phyloP scores from a whole-genome alignment of 345 rosid genomes.

The Rhodamnia argentea region DNA sequence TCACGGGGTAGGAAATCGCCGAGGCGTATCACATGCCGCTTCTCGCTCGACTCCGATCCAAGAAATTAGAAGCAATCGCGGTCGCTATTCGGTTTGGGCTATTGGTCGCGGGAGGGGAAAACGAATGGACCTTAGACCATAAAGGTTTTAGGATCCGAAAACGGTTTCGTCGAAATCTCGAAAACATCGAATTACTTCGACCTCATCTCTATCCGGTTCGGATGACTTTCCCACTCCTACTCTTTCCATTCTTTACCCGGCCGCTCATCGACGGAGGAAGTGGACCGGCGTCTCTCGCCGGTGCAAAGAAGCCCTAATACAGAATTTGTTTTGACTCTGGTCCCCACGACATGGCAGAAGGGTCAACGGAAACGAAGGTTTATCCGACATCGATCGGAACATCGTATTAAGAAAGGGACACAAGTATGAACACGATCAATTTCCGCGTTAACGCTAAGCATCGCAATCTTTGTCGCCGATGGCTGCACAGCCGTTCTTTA shows the following conservation, averaged over 20 bases:
- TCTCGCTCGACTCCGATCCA: background rate
- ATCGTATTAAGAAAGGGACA: background rate
- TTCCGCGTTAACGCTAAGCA: background rate
- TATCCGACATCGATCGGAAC: background rate
- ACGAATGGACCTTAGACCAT: background rate
- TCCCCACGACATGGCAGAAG: background rate
- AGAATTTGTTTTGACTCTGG: background rate
- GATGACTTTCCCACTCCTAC: background rate
- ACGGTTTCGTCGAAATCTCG: background rate
- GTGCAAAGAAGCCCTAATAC: background rate
- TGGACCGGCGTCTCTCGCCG: background rate
- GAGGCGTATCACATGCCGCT: background rate
- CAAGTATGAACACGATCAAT: background rate
- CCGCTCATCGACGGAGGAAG: background rate
- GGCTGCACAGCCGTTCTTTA: background rate
- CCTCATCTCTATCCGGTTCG: background rate
- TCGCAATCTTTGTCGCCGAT: background rate
- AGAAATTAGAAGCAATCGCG: background rate
- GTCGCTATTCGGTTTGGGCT: background rate
- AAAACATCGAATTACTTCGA: background rate
- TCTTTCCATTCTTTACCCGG: background rate
- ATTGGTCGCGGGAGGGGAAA: background rate
- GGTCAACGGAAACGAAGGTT: background rate
- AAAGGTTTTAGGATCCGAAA: background rate
- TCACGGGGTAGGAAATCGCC: background rate